Evolutionary conservation across 2,329 filamentous ascomycete genomes (phyloP), one percentile per base, ranked within the genome.

Genomic region (Ustulina deusta): DNA sequence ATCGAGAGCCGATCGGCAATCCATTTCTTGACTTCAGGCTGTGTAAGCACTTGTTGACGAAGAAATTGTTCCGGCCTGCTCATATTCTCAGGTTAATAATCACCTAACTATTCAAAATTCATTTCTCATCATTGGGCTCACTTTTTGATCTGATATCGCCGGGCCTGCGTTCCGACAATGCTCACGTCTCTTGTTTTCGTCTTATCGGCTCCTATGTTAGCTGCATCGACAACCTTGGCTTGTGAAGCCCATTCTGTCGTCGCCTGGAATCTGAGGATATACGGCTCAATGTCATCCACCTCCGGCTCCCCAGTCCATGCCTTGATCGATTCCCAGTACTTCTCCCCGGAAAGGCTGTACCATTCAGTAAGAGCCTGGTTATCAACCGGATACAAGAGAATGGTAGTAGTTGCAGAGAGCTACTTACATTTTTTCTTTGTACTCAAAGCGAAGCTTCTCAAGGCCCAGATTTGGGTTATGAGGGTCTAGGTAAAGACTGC

Each of bases 101-200:
- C 11, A 25, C 36, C 42, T n/a, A n/a, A n/a, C 22, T 44, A 29
- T 29, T 9, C 6, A 6, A 10, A 36, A 22, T 44, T 15, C 17
- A 5, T 10, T 15, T 3, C 4, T 59, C 32, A 4, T n/a, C 1
- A 25, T 36, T 40, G 7, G 10, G 22, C 63, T 66, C 42, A 69
- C 66, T 61, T 69, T 56, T 63, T 69, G n/a, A 66, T 69, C 55
- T 69, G 63, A 51, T 59, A 69, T 60, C 63, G 63, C 48, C 57
- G 63, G 13, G 66, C 63, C 29, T 60, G 59, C 2, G 63, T 66
- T 34, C 66, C 63, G 3, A 66, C 59, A 32, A 66, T 66, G 55
- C 66, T 66, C 40, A 66, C 49, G 34, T 69, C 54, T 44, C 58
- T 48, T 15, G 48, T 61, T 32, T 48, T 67, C 7, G 51, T 29